phyloP scores from a whole-genome alignment of 805 yeast species.

The Wickerhamomyces alni region DNA sequence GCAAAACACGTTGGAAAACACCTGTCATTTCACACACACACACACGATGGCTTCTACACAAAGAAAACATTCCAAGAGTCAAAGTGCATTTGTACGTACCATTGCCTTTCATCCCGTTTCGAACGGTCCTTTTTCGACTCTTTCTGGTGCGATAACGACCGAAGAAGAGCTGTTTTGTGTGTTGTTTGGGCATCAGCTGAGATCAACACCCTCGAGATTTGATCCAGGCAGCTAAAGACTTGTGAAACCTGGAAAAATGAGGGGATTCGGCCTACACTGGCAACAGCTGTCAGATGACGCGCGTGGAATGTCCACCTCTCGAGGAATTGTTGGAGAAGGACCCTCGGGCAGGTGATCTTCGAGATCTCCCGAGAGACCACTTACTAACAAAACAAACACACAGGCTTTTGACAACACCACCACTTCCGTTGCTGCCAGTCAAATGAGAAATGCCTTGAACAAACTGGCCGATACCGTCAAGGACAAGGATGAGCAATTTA shows the following conservation, averaged over 20 bases:
- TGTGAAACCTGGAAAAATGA: too few relatives aligned
- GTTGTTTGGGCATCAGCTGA: neutral
- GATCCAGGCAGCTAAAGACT: too few relatives aligned
- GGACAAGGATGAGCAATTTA: conserved; percentile 39
- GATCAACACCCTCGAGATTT: too few relatives aligned
- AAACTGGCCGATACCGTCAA: conserved; percentile 77
- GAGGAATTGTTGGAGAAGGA: too few relatives aligned
- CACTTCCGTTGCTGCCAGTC: conserved; percentile 92
- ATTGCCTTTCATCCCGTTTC: too few relatives aligned
- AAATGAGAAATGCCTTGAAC: conserved; percentile 95
- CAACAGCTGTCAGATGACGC: too few relatives aligned
- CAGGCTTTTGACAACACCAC: conserved; percentile 92
- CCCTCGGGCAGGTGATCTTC: too few relatives aligned
- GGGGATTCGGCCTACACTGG: too few relatives aligned
- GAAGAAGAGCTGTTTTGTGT: neutral
- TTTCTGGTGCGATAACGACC: too few relatives aligned
- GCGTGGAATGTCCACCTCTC: too few relatives aligned
- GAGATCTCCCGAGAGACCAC: too few relatives aligned
- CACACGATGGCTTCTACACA: conserved; percentile 14
- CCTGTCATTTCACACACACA: neutral
- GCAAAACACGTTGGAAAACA: neutral
- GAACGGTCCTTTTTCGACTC: too few relatives aligned
- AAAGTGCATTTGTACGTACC: conserved; percentile 24
- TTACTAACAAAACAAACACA: neutral
- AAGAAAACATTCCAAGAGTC: conserved; percentile 36